Evolutionary conservation across 106 monocot genomes (phyloP).

Genomic region (Phalaenopsis equestris): DNA sequence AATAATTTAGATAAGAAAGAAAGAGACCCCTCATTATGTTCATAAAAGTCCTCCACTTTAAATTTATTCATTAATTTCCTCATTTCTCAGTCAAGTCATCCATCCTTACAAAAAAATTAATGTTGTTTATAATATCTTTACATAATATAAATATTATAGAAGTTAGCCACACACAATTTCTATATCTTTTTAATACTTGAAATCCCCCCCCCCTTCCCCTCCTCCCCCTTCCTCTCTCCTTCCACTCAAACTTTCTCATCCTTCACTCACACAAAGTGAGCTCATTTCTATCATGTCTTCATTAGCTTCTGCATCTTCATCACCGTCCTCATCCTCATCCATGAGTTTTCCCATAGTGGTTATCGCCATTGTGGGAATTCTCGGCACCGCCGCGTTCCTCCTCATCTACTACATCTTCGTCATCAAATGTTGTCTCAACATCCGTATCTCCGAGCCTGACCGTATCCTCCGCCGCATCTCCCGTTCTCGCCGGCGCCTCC

Average conservation of each 20-base stretch:
- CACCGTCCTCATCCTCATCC: not conserved
- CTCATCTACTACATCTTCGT: constrained; percentile 37
- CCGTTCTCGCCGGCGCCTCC: constrained; percentile 1
- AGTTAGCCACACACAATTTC: too few species aligned
- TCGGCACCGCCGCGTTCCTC: constrained; percentile 26
- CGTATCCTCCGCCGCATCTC: constrained; percentile 12
- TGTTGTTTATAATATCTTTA: too few species aligned
- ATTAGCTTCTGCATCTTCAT: not conserved
- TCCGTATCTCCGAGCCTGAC: constrained; percentile 5
- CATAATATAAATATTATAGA: too few species aligned
- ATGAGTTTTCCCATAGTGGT: constrained; percentile 25
- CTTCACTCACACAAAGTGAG: not conserved
- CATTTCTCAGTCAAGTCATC: too few species aligned
- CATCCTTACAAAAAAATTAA: too few species aligned
- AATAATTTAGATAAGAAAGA: not conserved
- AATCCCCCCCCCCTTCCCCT: not conserved
- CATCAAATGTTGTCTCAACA: constrained; percentile 24
- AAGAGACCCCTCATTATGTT: not conserved
- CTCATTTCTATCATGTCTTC: not conserved
- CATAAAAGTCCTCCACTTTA: not conserved
- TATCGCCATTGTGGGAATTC: constrained; percentile 27
- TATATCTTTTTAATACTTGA: not conserved
- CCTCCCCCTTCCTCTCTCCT: not conserved
- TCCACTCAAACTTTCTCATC: not conserved
- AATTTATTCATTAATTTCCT: not conserved